These are phyloP conservation scores for Coemansia furcata DNA, from an alignment of 192 early-diverging fungal genomes.

Conservation along the genomic window DNA sequence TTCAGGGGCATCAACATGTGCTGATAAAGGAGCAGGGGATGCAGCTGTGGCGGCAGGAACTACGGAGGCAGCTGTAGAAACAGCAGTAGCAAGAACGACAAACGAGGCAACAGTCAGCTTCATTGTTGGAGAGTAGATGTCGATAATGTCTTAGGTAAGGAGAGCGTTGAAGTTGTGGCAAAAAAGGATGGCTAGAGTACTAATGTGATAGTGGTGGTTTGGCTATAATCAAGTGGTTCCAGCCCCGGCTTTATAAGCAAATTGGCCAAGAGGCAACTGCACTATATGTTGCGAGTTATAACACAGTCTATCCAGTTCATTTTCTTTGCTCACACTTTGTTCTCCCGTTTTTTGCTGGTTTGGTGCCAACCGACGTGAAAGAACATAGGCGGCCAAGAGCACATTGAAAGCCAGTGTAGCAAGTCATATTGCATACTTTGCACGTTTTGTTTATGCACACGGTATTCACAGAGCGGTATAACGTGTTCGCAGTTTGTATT, in stretches of 20 bases:
- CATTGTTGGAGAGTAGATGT: not conserved
- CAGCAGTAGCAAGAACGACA: not conserved
- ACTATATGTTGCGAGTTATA: not conserved
- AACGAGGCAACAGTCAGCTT: not conserved
- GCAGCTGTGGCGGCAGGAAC: not conserved
- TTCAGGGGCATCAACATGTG: not conserved
- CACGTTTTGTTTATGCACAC: not conserved
- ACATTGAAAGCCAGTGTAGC: not conserved
- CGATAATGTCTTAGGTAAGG: no score
- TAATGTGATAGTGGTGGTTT: not conserved
- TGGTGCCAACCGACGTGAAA: not conserved
- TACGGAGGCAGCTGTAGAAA: not conserved
- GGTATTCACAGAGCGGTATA: not conserved
- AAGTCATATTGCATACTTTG: not conserved
- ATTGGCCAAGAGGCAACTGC: not conserved
- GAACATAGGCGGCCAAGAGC: not conserved
- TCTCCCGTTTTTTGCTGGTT: not conserved
- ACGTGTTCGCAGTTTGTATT: not conserved
- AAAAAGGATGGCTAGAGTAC: not conserved
- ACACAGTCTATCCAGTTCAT: not conserved
- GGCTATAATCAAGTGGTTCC: not conserved
- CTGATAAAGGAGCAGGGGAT: not conserved
- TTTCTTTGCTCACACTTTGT: not conserved
- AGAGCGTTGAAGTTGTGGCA: not conserved
- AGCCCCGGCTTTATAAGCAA: not conserved